Base-by-base conservation (phyloP, 176 grass and related monocot species). In the Otatea glauca region DNA sequence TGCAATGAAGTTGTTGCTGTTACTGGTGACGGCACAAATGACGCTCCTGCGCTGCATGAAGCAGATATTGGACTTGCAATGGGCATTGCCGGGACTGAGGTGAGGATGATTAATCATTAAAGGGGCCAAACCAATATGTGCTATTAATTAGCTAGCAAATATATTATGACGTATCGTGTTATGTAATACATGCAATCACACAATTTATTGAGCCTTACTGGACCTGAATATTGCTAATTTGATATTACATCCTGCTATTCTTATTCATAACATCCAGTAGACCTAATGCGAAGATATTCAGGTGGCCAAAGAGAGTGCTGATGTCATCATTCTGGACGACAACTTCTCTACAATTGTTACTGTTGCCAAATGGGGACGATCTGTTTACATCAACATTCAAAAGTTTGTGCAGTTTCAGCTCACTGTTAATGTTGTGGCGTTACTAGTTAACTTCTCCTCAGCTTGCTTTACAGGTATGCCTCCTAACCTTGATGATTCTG, bases 61-160 rank as follows among this genome's bases (percentile, higher is more conserved):
- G 97, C 97, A 79, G 97, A 99, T 86, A 96, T 99, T 70, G 97
- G 97, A 88, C 97, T 99, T 76, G 93, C 97, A 73, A 99, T 99
- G 97, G 97, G 97, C 63, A 99, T 99, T 84, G 84, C 97, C 0
- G 97, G 97, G 45, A 99, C 97, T 68, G 97, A 99, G 97, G 97
- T 99, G 70, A 64, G n/a, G 23, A 64, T 62, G 13, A 59, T 45
- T 44, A 42, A 76, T 38, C 70, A 20, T 76, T 74, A 27, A 75
- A 64, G 43, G 70, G 16, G 27, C 18, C 14, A 35, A 38, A 66
- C 38, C 56, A 67, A 27, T 37, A 14, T 48, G 14, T 66, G 16
- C 4, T 71, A 54, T 70, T 53, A 44, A 77, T 70, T 61, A 74
- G 38, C 27, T 65, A 49, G 35, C 68, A 58, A 37, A 63, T 37